A percentile compares a stretch with the other conserved stretches of the same genome.
phyloP scores from a whole-genome alignment of 139 green algal genomes.

The Chlorella ohadii region DNA sequence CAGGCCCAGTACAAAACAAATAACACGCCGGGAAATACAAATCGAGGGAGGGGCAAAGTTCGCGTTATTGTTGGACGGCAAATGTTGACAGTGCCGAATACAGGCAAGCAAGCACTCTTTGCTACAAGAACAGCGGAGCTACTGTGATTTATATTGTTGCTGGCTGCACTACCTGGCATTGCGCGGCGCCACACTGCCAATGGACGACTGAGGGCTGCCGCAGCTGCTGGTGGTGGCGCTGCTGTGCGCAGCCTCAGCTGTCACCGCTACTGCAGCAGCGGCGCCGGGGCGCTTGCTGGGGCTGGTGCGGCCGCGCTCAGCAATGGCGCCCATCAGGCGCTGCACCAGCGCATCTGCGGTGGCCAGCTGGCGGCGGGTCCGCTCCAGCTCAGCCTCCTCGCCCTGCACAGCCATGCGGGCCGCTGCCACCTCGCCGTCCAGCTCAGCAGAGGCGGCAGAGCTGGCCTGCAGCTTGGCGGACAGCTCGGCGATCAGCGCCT shows the following conservation, averaged over 20 bases:
- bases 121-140: neutral
- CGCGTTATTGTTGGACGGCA: neutral
- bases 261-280: neutral
- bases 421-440: neutral
- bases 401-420: slow-evolving; percentile 1
- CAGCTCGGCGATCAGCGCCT: slow-evolving; percentile 24
- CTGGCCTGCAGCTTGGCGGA: neutral
- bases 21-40: neutral
- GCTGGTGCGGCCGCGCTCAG: neutral
- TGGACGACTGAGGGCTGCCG: slow-evolving; percentile 20
- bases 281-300: neutral
- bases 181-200: slow-evolving; percentile 1
- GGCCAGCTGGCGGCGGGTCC: neutral
- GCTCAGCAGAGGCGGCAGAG: neutral
- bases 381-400: neutral
- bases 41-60: neutral
- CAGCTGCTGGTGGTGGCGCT: neutral
- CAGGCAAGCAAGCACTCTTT: neutral
- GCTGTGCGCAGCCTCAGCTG: neutral
- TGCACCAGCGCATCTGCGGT: slow-evolving; percentile 2
- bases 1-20: too few relatives aligned
- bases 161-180: neutral
- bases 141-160: too few relatives aligned
- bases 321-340: slow-evolving; percentile 11
- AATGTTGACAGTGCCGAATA: neutral